phyloP scores from a whole-genome alignment of 805 yeast genomes.

The Blastobotrys americana region DNA sequence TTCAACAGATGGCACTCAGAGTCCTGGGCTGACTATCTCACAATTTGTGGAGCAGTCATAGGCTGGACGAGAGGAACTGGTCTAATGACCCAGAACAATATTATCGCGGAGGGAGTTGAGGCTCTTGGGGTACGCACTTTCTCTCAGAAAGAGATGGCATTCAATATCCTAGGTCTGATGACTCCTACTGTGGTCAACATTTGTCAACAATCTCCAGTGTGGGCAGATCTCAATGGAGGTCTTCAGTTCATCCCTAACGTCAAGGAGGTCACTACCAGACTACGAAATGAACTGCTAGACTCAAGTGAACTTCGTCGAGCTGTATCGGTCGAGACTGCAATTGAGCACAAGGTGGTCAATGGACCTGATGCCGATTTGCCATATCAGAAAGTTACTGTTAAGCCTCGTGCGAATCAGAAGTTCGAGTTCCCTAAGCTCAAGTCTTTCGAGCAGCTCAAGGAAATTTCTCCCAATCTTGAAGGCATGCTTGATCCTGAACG shows the following conservation, averaged over 20 bases:
- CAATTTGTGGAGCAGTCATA: slow-evolving; percentile 95
- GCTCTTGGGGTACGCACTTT: slow-evolving; percentile 93
- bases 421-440: slow-evolving; percentile 88
- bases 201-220: slow-evolving; percentile 89
- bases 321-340: slow-evolving; percentile 85
- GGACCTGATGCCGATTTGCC: slow-evolving; percentile 88
- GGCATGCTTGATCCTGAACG: slow-evolving; percentile 89
- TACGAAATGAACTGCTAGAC: slow-evolving; percentile 67
- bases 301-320: slow-evolving; percentile 92
- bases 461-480: slow-evolving; percentile 59
- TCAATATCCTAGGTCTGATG: slow-evolving; percentile 90
- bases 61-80: slow-evolving; percentile 99
- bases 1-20: slow-evolving; percentile 99
- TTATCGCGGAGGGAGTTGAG: slow-evolving; percentile 96
- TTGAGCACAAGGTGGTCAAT: slow-evolving; percentile 77
- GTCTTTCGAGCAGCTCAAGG: slow-evolving; percentile 64
- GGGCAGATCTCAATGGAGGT: slow-evolving; percentile 99
- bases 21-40: slow-evolving; percentile 90
- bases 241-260: slow-evolving; percentile 87
- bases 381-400: slow-evolving; percentile 64
- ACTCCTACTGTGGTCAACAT: slow-evolving; percentile 76
- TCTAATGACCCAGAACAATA: slow-evolving; percentile 93
- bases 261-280: slow-evolving; percentile 73
- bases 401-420: slow-evolving; percentile 93
- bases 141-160: slow-evolving; percentile 99